A percentile compares a stretch with the other conserved stretches of the same genome.
Conservation (phyloP, 2,329 filamentous ascomycete species). For the Penicillium sp. region DNA sequence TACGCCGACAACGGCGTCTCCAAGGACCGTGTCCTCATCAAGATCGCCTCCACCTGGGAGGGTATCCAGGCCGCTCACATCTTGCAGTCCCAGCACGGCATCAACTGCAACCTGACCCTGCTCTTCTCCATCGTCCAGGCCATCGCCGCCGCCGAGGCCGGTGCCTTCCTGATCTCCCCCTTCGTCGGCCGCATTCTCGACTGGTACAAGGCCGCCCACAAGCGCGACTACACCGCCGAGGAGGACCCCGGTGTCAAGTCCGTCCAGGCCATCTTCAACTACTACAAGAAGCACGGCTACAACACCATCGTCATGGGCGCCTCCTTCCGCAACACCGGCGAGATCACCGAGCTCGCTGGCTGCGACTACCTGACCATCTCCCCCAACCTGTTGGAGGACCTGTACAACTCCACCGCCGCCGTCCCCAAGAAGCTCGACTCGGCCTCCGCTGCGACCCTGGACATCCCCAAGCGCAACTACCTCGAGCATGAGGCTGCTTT, state of each 20-base stretch:
- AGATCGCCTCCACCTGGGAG: slow-evolving; percentile 99
- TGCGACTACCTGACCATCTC: slow-evolving; percentile 99
- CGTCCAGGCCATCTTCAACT: slow-evolving; percentile 95
- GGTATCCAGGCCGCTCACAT: slow-evolving; percentile 98
- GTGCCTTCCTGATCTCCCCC: slow-evolving; percentile 96
- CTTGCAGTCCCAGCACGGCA: slow-evolving; percentile 90
- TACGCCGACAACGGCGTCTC: slow-evolving; percentile 90
- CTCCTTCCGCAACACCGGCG: slow-evolving; percentile 93
- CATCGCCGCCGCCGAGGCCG: slow-evolving; percentile 92
- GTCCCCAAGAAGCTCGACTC: slow-evolving; percentile 95
- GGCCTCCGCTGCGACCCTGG: slow-evolving; percentile 65
- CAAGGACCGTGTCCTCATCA: slow-evolving; percentile 97
- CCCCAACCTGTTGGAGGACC: slow-evolving; percentile 92
- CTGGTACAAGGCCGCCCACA: slow-evolving; percentile 96
- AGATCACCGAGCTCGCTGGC: slow-evolving; percentile 97
- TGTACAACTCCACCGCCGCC: slow-evolving; percentile 78
- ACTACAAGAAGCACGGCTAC: slow-evolving; percentile 99
- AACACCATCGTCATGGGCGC: slow-evolving; percentile 99
- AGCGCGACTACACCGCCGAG: slow-evolving; percentile 88
- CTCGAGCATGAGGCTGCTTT: slow-evolving; percentile 86
- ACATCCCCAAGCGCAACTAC: slow-evolving; percentile 89
- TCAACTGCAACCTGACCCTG: slow-evolving; percentile 99
- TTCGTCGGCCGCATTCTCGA: slow-evolving; percentile 99
- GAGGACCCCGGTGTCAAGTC: slow-evolving; percentile 97
- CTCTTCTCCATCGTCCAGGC: slow-evolving; percentile 97